phyloP scores from a whole-genome alignment of 2,329 filamentous ascomycete genomes.

The Sphaerulina vaccinii region DNA sequence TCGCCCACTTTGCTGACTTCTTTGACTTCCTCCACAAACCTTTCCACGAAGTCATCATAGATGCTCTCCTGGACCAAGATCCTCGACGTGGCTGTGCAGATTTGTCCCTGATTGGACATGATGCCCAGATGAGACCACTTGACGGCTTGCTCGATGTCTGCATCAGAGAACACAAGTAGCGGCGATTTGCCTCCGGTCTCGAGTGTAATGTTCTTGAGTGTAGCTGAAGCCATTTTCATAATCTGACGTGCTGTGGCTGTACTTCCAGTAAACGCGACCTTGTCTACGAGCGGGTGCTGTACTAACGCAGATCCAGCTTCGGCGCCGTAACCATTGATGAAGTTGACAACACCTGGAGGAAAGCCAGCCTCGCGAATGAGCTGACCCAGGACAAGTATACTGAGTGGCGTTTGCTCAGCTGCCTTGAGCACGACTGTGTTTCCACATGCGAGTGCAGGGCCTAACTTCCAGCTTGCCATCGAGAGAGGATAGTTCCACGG shows the following conservation, averaged over 20 bases:
- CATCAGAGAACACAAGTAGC: constrained; percentile 57
- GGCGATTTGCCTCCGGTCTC: constrained; percentile 62
- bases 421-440: constrained; percentile 58
- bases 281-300: constrained; percentile 67
- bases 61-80: constrained; percentile 57
- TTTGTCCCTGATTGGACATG: constrained; percentile 60
- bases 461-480: constrained; percentile 76
- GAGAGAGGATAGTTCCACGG: constrained; percentile 77
- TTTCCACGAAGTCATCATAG: constrained; percentile 62
- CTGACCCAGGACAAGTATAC: constrained; percentile 52
- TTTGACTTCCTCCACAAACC: constrained; percentile 61
- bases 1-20: constrained; percentile 62
- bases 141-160: constrained; percentile 60
- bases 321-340: constrained; percentile 69
- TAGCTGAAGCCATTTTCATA: constrained; percentile 71
- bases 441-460: constrained; percentile 60
- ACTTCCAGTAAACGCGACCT: constrained; percentile 76
- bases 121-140: constrained; percentile 64
- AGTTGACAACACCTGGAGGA: constrained; percentile 73
- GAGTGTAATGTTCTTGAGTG: constrained; percentile 61
- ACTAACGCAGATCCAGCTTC: constrained; percentile 68
- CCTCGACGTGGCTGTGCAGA: constrained; percentile 59
- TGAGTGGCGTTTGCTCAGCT: constrained; percentile 57
- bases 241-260: constrained; percentile 70
- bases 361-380: constrained; percentile 73